A percentile compares a stretch with the other conserved stretches of the same genome.
Conservation (phyloP, 805 yeast genomes). For the Pichia scutulata region DNA sequence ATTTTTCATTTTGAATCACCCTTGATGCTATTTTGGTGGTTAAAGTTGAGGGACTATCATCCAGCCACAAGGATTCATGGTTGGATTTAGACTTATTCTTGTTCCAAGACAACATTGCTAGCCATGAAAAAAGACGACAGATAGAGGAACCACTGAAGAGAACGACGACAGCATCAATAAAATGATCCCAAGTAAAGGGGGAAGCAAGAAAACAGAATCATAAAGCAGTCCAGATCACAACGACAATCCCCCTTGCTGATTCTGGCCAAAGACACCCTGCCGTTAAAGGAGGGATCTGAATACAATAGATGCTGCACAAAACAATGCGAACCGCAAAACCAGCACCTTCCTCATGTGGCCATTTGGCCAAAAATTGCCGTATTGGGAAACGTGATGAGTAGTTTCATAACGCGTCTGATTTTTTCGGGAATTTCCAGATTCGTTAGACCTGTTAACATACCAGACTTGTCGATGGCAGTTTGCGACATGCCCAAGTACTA, state of each 20-base stretch:
- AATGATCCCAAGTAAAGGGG: not conserved
- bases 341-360: not conserved
- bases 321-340: not conserved
- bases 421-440: too few species aligned
- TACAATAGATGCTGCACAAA: not conserved
- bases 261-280: not conserved
- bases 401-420: not conserved
- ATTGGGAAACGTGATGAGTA: not conserved
- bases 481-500: too few species aligned
- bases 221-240: not conserved
- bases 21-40: not conserved
- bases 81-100: not conserved
- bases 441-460: too few species aligned
- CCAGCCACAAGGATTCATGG: conserved; percentile 13
- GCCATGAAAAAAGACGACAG: not conserved
- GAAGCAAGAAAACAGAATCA: not conserved
- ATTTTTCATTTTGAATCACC: conserved; percentile 1
- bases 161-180: not conserved
- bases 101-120: not conserved
- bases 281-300: not conserved
- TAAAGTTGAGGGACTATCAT: not conserved
- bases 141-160: too few species aligned
- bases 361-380: not conserved
- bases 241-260: not conserved
- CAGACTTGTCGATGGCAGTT: too few species aligned